Conservation (phyloP, 164 flowering plant species). For the Dillenia turbinata region DNA sequence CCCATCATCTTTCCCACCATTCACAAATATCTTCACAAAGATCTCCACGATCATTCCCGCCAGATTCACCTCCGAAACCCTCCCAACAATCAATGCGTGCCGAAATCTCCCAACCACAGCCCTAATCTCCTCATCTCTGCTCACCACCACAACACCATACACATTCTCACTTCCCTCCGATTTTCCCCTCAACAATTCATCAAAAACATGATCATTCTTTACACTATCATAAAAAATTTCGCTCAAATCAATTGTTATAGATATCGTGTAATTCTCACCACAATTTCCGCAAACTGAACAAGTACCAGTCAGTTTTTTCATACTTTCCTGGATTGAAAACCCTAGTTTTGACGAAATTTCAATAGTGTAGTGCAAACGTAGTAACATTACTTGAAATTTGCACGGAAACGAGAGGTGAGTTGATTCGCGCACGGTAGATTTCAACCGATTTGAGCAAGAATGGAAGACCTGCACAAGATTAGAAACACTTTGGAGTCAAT, state of each 20-base stretch:
- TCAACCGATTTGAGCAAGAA: slow-evolving; percentile 75
- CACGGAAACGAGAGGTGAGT: slow-evolving; percentile 55
- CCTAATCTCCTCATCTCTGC: slow-evolving; percentile 34
- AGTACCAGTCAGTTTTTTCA: slow-evolving; percentile 26
- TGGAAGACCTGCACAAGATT: slow-evolving; percentile 53
- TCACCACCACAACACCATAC: slow-evolving; percentile 68
- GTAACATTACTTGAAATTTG: slow-evolving; percentile 53
- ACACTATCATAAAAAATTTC: slow-evolving; percentile 19
- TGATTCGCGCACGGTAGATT: slow-evolving; percentile 73
- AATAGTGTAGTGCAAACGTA: slow-evolving; percentile 33
- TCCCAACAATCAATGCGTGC: slow-evolving; percentile 81
- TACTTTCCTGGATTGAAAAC: slow-evolving; percentile 27
- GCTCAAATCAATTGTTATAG: slow-evolving; percentile 44
- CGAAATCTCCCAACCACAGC: slow-evolving; percentile 82
- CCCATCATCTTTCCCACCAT: slow-evolving; percentile 75
- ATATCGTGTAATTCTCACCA: slow-evolving; percentile 39
- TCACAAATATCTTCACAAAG: slow-evolving; percentile 70
- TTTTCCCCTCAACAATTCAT: slow-evolving; percentile 37
- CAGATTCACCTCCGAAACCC: slow-evolving; percentile 26
- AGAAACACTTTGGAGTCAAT: neutral
- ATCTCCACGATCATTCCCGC: slow-evolving; percentile 43
- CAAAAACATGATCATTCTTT: slow-evolving; percentile 41
- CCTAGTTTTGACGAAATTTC: slow-evolving; percentile 23
- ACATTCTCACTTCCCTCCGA: slow-evolving; percentile 39
- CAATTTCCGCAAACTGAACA: slow-evolving; percentile 50